A percentile compares a stretch with the other conserved stretches of the same genome.
These are phyloP conservation scores for Fusarium palustre DNA, from an alignment of 2,329 filamentous ascomycete genomes.

Conservation along the genomic window DNA sequence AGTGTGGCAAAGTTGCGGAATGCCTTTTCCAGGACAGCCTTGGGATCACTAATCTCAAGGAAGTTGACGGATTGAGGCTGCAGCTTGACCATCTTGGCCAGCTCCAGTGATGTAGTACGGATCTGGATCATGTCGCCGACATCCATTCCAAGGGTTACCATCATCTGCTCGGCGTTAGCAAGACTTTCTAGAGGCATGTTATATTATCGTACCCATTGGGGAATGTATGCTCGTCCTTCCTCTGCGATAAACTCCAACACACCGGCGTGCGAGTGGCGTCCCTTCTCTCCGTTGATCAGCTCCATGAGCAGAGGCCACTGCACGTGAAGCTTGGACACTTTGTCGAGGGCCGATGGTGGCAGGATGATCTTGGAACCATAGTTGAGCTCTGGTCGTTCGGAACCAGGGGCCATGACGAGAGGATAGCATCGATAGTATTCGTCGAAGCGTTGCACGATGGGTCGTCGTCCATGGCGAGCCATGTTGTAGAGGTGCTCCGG, in stretches of 20 bases:
- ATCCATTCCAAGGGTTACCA: constrained; percentile 90
- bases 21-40: constrained; percentile 95
- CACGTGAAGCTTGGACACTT: constrained; percentile 94
- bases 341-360: constrained; percentile 95
- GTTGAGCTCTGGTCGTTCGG: constrained; percentile 89
- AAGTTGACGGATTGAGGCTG: constrained; percentile 94
- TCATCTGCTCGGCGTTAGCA: constrained; percentile 71
- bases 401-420: constrained; percentile 90
- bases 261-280: constrained; percentile 88
- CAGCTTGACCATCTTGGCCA: constrained; percentile 93
- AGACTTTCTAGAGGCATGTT: background rate
- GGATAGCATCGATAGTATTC: constrained; percentile 99
- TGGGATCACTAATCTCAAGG: constrained; percentile 96
- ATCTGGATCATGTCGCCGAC: constrained; percentile 95
- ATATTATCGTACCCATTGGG: constrained; percentile 79
- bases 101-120: constrained; percentile 91
- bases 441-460: constrained; percentile 83
- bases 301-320: constrained; percentile 98
- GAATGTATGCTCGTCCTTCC: constrained; percentile 95
- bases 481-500: constrained; percentile 63
- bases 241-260: constrained; percentile 98
- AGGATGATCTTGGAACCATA: constrained; percentile 98
- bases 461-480: constrained; percentile 59
- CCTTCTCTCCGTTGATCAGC: constrained; percentile 86
- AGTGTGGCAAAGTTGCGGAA: constrained; percentile 96